Evolutionary conservation across 768 basidiomycete genomes (phyloP).

Genomic region (Suillus lakei): DNA sequence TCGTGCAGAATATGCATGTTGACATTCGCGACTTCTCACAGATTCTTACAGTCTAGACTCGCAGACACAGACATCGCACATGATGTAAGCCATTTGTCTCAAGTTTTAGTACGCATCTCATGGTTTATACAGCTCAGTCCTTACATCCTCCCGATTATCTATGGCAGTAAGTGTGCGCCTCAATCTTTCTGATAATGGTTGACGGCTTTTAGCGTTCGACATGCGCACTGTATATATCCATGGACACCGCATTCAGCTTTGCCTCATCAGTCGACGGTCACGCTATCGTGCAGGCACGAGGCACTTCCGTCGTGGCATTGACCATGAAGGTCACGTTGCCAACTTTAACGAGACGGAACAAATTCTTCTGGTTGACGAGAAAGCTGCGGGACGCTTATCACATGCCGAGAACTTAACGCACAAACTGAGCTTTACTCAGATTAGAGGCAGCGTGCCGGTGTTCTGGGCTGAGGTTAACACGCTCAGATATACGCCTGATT

Average conservation of each 20-base stretch:
- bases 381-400: slow-evolving; percentile 44
- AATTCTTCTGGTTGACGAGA: slow-evolving; percentile 76
- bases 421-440: slow-evolving; percentile 90
- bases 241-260: slow-evolving; percentile 78
- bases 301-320: slow-evolving; percentile 94
- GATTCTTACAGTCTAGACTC: slow-evolving; percentile 63
- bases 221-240: slow-evolving; percentile 76
- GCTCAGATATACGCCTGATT: slow-evolving; percentile 92
- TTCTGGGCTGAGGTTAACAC: slow-evolving; percentile 99
- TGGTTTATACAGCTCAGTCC: slow-evolving; percentile 65
- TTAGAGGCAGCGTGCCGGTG: slow-evolving; percentile 89
- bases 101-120: slow-evolving; percentile 14
- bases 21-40: slow-evolving; percentile 22
- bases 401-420: slow-evolving; percentile 53
- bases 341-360: slow-evolving; percentile 99
- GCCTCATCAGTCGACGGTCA: slow-evolving; percentile 91
- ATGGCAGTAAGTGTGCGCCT: slow-evolving; percentile 76
- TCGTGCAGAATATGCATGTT: slow-evolving; percentile 1
- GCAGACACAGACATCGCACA: slow-evolving; percentile 61
- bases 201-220: slow-evolving; percentile 72
- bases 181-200: background rate
- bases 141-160: slow-evolving; percentile 92
- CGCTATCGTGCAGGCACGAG: slow-evolving; percentile 95
- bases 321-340: slow-evolving; percentile 86
- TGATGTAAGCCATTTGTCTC: slow-evolving; percentile 55